phyloP scores from a whole-genome alignment of 495 filamentous ascomycete genomes.

The Opeltia flavorubescens region DNA sequence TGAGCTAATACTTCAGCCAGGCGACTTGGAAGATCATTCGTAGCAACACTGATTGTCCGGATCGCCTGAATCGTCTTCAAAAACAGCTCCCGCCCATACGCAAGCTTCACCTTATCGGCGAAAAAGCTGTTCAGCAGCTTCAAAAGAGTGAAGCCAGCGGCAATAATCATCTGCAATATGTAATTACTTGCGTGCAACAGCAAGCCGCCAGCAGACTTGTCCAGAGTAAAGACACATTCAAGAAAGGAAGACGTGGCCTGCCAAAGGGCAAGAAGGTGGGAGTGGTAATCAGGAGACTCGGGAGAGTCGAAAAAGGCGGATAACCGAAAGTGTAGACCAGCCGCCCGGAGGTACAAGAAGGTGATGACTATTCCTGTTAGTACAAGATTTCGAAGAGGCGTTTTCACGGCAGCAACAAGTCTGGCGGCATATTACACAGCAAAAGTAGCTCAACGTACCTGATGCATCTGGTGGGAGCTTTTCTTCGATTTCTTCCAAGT shows the following conservation, averaged over 20 bases:
- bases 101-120: conserved; percentile 53
- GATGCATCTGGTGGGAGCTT: conserved; percentile 29
- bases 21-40: conserved; percentile 75
- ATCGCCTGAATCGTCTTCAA: conserved; percentile 64
- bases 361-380: conserved; percentile 38
- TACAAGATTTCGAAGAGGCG: conserved; percentile 17
- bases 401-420: not conserved
- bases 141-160: conserved; percentile 68
- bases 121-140: conserved; percentile 83
- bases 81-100: conserved; percentile 61
- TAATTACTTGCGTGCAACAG: conserved; percentile 71
- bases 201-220: conserved; percentile 33
- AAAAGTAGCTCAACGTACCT: conserved; percentile 19
- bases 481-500: conserved; percentile 39
- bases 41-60: conserved; percentile 59
- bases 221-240: conserved; percentile 51
- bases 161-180: conserved; percentile 83
- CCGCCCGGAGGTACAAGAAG: conserved; percentile 60
- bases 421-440: not conserved
- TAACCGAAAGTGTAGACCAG: conserved; percentile 69
- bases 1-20: conserved; percentile 83
- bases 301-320: conserved; percentile 82
- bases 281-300: conserved; percentile 54
- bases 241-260: conserved; percentile 62
- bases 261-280: conserved; percentile 66